Evolutionary conservation across 495 filamentous ascomycete genomes (phyloP).

Genomic region (Podospora pseudocomata): DNA sequence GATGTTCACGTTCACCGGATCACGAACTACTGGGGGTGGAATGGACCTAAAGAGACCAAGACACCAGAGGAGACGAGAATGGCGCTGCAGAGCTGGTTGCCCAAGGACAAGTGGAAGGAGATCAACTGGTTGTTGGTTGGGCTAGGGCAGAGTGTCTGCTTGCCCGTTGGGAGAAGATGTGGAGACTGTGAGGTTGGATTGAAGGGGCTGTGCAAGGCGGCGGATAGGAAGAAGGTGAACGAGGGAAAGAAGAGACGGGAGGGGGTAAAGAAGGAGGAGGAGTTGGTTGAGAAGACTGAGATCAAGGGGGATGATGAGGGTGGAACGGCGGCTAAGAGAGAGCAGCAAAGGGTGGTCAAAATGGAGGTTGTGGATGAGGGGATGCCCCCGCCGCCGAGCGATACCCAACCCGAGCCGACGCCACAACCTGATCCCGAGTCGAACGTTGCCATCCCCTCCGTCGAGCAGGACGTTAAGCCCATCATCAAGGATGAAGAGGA

Average conservation of each 20-base stretch:
- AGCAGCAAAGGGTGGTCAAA: conserved; percentile 8
- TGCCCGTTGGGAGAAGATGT: conserved; percentile 74
- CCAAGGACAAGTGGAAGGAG: conserved; percentile 84
- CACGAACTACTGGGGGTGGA: conserved; percentile 95
- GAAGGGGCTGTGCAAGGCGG: conserved; percentile 71
- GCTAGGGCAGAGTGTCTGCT: conserved; percentile 79
- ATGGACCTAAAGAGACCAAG: conserved; percentile 57
- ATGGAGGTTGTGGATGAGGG: conserved; percentile 2
- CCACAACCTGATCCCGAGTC: neutral
- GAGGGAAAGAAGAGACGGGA: conserved; percentile 43
- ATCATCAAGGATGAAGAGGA: conserved; percentile 7
- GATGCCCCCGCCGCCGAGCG: neutral
- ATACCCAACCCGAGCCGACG: neutral
- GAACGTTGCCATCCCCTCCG: neutral
- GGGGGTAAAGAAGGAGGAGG: conserved; percentile 23
- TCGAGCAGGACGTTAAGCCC: neutral
- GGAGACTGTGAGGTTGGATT: conserved; percentile 77
- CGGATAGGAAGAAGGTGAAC: conserved; percentile 53
- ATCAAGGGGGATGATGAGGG: conserved; percentile 28
- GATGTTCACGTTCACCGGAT: conserved; percentile 79
- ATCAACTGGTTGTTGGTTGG: conserved; percentile 92
- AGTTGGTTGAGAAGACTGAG: conserved; percentile 34
- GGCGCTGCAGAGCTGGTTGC: conserved; percentile 79
- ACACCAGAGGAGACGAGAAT: conserved; percentile 80
- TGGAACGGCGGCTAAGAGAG: conserved; percentile 23